Percentiles rank a stretch among this genome's conserved stretches.
phyloP scores from a whole-genome alignment of 2,329 filamentous ascomycete genomes.

The Incumbomyces lentus region DNA sequence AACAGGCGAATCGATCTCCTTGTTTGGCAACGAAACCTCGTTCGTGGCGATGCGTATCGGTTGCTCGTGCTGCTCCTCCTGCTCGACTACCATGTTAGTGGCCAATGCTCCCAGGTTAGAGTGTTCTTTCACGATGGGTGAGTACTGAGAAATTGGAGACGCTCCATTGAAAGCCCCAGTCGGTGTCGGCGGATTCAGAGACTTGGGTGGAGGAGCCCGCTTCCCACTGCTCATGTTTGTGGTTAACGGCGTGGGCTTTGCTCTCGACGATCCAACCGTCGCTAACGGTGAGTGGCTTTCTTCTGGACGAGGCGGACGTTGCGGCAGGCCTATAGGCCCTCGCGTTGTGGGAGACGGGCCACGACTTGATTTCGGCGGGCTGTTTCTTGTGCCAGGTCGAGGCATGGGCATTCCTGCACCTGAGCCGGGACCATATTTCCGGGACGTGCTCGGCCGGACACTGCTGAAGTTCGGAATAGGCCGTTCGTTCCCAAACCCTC shows the following conservation, averaged over 20 bases:
- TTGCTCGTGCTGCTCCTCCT: constrained; percentile 8
- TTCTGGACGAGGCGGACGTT: background rate
- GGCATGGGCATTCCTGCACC: background rate
- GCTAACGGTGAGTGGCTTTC: background rate
- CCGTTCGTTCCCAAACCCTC: background rate
- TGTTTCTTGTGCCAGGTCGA: background rate
- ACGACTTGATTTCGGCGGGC: constrained; percentile 3
- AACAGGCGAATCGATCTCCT: background rate
- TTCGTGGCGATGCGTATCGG: constrained; percentile 12
- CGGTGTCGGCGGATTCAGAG: constrained; percentile 14
- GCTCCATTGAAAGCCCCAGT: constrained; percentile 19
- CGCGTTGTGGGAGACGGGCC: constrained; percentile 15
- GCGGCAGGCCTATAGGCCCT: background rate
- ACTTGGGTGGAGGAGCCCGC: constrained; percentile 16
- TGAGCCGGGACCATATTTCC: background rate
- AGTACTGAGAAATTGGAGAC: constrained; percentile 21
- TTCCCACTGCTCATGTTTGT: constrained; percentile 13
- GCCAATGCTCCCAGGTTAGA: constrained; percentile 5
- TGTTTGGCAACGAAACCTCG: background rate
- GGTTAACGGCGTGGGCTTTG: background rate
- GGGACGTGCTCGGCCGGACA: background rate
- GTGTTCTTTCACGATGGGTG: constrained; percentile 19
- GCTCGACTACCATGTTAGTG: background rate
- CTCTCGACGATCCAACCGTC: background rate
- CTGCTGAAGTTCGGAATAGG: constrained; percentile 15